Evolutionary conservation across 2,329 filamentous ascomycete species (phyloP), one percentile per base, ranked within the genome.

Genomic region (Anthostomella pinea): DNA sequence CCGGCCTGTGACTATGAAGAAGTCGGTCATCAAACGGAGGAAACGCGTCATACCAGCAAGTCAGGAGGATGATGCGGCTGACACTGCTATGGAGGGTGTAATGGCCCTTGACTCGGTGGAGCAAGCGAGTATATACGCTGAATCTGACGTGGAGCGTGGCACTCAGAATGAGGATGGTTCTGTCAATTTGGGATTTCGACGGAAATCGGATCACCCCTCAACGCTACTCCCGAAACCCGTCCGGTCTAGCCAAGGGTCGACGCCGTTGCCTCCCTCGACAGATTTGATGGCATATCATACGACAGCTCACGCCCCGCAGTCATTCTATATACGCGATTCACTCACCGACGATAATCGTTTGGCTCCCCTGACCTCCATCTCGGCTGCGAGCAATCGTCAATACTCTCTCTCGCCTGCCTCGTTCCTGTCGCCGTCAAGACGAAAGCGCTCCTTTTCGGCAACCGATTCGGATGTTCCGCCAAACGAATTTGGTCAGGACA

Each of bases 1-100:
- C 63, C 79, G 93, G 26, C 93, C 93, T 0, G 87, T 93, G 5
- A 88, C 88, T n/a, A 97, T 98, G 93, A 98, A 97, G 65, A 97
- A 96, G 63, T 85, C 88, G 3, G 86, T 95, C 17, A 98, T 98
- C 62, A 97, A 98, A 65, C 80, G 93, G 45, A 77, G 93, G 43
- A 97, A 97, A 72, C 83, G 93, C 40, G 89, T 97, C 5, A 90
- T 97, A 27, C 90, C 91, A 13, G 88, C 86, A 13, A 69, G 79
- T 17, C 68, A 75, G 31, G 73, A 70, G 13, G 62, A 62, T 3
- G 51, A 51, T 1, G 65, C 67, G 34, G 33, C 41, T 7, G 60
- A 63, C 16, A 58, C 65, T 36, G 58, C 57, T 21, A 18, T 30
- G n/a, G 61, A 63, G 14, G 64, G 68, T 35, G 58, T 57, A 17